A percentile compares a stretch with the other conserved stretches of the same genome.
Conservation (phyloP, 108 stramenopile genomes). For the Fragilaria crotonensis region DNA sequence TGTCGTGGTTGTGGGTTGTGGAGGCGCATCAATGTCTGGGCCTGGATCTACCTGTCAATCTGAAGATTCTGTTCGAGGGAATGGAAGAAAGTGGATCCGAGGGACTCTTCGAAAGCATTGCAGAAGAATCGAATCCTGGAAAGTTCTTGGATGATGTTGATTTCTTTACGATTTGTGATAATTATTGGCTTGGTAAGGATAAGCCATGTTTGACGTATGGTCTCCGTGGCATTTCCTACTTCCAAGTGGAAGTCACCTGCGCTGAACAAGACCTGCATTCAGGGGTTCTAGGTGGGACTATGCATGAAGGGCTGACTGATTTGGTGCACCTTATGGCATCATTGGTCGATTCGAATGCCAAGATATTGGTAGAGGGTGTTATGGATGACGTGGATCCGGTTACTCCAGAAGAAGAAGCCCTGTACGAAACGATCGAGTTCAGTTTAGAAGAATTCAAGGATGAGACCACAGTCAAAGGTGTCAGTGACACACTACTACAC, state of each 20-base stretch:
- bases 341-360: constrained; percentile 60
- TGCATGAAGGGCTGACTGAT: constrained; percentile 82
- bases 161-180: constrained; percentile 66
- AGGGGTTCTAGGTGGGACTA: constrained; percentile 68
- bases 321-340: constrained; percentile 60
- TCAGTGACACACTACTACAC: constrained; percentile 50
- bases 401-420: constrained; percentile 56
- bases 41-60: constrained; percentile 59
- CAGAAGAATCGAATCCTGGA: constrained; percentile 41
- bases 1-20: constrained; percentile 76
- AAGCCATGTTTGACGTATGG: constrained; percentile 84
- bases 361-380: constrained; percentile 64
- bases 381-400: constrained; percentile 69
- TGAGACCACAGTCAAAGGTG: constrained; percentile 40
- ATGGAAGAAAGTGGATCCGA: constrained; percentile 82
- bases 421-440: constrained; percentile 73
- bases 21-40: constrained; percentile 58
- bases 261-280: constrained; percentile 76
- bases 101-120: constrained; percentile 69
- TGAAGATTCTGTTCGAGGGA: constrained; percentile 75
- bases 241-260: constrained; percentile 54
- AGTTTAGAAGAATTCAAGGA: constrained; percentile 51
- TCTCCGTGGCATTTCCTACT: constrained; percentile 73
- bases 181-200: constrained; percentile 68
- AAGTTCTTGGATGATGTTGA: constrained; percentile 69